phyloP scores from a whole-genome alignment of 2,329 filamentous ascomycete species.

The Cladosporium sphaerospermum region DNA sequence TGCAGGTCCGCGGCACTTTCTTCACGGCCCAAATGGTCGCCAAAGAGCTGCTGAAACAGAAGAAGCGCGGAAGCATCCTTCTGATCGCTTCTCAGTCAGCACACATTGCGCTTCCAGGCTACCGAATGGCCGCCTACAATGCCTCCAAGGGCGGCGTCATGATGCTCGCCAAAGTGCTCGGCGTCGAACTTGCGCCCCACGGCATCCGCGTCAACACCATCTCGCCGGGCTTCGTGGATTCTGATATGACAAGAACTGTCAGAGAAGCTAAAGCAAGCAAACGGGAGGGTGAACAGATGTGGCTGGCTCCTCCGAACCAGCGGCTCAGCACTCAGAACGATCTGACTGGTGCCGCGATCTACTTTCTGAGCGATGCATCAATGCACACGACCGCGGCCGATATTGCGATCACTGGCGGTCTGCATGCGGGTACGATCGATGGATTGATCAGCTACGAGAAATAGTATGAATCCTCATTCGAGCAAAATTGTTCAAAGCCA shows the following conservation, averaged over 20 bases:
- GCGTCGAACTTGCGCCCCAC: slow-evolving; percentile 30
- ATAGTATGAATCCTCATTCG: not conserved
- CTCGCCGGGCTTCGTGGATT: slow-evolving; percentile 23
- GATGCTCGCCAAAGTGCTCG: slow-evolving; percentile 25
- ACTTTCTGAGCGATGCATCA: slow-evolving; percentile 36
- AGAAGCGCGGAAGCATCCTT: slow-evolving; percentile 31
- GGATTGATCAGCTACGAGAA: slow-evolving; percentile 10
- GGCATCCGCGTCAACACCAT: slow-evolving; percentile 25
- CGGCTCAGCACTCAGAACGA: slow-evolving; percentile 17
- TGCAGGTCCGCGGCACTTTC: slow-evolving; percentile 30
- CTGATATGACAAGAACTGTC: slow-evolving; percentile 20
- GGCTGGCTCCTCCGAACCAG: slow-evolving; percentile 9
- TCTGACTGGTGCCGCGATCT: slow-evolving; percentile 32
- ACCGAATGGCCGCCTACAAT: slow-evolving; percentile 30
- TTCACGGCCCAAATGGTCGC: slow-evolving; percentile 29
- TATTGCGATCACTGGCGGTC: slow-evolving; percentile 23
- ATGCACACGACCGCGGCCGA: slow-evolving; percentile 39
- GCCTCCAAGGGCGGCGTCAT: slow-evolving; percentile 21
- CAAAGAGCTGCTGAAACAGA: slow-evolving; percentile 29
- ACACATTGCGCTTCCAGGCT: slow-evolving; percentile 28
- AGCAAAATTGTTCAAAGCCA: too few relatives aligned
- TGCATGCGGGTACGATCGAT: slow-evolving; percentile 19
- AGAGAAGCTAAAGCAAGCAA: slow-evolving; percentile 14
- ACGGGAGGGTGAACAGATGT: slow-evolving; percentile 7
- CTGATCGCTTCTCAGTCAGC: slow-evolving; percentile 32